Base-by-base conservation (phyloP, 2,329 filamentous ascomycete species). In the Hypoxylon sp. region DNA sequence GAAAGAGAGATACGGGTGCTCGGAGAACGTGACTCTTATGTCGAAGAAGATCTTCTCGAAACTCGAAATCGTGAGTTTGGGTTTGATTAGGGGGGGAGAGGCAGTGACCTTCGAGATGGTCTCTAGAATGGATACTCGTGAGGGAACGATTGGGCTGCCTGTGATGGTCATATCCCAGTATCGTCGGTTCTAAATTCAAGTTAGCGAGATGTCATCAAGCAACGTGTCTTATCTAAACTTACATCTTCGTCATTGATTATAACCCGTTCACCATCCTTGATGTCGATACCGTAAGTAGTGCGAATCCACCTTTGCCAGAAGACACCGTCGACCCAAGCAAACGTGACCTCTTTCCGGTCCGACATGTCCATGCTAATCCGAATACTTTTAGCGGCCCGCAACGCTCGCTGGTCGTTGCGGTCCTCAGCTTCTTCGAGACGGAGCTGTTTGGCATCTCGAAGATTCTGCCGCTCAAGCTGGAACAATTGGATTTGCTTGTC, bases 271-370 rank as follows among this genome's bases (percentile, higher is more conserved):
- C 95, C 94, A 69, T 96, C 90, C 76, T 87, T 90, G 67, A 96
- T 90, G 74, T 97, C 92, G 72, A 98, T 91, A 60, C 95, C 95
- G 76, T 97, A 99, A 0, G 95, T 98, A n/a, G 91, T 94, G 72
- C 91, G 88, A 71, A 99, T 89, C 96, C 96, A 99, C 68, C 95
- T 89, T 80, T 98, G 94, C 96, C 96, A 99, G 80, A 98, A 98
- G 6, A 93, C 88, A 55, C 94, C 94, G 78, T 99, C 96, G 11
- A 98, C 93, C 96, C 96, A 99, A 11, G 96, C 96, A 80, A 99
- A 99, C 7, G 89, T 89, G 45, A 98, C 94, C 77, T 97, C 92
- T 79, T 95, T 97, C 73, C 91, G 91, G 76, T 94, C 90, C 57
- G 93, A 88, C 77, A 92, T 91, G 74, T 95, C 91, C 89, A 98